phyloP scores from a whole-genome alignment of 2,329 filamentous ascomycete genomes.

The Cladosporium sp. region DNA sequence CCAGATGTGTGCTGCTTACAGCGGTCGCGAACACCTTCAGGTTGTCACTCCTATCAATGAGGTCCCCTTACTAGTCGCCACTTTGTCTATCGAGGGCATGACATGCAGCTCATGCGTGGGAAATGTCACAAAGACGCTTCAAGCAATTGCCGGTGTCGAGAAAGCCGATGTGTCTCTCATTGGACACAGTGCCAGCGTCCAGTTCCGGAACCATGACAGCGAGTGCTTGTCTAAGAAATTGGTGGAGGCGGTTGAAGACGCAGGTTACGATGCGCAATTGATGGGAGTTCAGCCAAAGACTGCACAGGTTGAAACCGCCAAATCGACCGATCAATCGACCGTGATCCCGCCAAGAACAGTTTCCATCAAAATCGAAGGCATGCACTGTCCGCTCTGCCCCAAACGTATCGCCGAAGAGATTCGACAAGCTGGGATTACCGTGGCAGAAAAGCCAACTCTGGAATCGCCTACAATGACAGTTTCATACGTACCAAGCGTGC shows the following conservation, averaged over 20 bases:
- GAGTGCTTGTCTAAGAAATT: slow-evolving; percentile 48
- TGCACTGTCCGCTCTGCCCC: slow-evolving; percentile 51
- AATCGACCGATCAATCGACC: not conserved
- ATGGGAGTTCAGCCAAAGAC: slow-evolving; percentile 10
- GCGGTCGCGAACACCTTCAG: slow-evolving; percentile 43
- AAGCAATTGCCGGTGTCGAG: slow-evolving; percentile 46
- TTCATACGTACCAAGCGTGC: slow-evolving; percentile 67
- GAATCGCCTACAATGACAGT: slow-evolving; percentile 69
- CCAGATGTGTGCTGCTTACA: slow-evolving; percentile 69
- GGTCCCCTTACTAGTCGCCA: slow-evolving; percentile 38
- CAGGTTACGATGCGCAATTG: slow-evolving; percentile 43
- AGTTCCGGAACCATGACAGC: slow-evolving; percentile 31
- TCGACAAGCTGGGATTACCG: slow-evolving; percentile 51
- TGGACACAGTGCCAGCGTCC: slow-evolving; percentile 26
- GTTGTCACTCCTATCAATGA: not conserved
- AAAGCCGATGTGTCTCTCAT: slow-evolving; percentile 54
- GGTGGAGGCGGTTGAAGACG: slow-evolving; percentile 52
- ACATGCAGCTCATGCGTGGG: slow-evolving; percentile 59
- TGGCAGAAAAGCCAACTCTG: slow-evolving; percentile 58
- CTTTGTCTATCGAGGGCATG: slow-evolving; percentile 55
- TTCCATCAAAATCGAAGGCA: slow-evolving; percentile 42
- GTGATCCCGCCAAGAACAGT: slow-evolving; percentile 30
- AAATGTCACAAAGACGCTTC: slow-evolving; percentile 49
- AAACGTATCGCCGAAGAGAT: slow-evolving; percentile 51
- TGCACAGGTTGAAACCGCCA: not conserved